These are phyloP conservation scores for Cyclotella sp. DNA, from an alignment of 108 stramenopile genomes.

Conservation along the genomic window DNA sequence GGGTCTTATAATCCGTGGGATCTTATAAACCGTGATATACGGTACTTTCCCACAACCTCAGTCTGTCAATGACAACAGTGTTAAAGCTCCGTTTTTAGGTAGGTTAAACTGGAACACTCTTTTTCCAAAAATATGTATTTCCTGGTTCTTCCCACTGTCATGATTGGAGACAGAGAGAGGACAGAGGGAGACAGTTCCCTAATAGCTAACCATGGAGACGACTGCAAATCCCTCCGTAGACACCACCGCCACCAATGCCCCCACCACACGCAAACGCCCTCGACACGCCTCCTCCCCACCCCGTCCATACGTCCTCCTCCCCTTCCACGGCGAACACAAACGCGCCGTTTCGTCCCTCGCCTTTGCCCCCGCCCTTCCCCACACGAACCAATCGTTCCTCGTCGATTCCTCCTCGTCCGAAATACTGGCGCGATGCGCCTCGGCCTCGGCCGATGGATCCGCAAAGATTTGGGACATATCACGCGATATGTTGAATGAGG, in stretches of 20 bases:
- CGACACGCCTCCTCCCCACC: background rate
- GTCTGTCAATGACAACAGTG: too few species aligned
- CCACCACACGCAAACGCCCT: slow-evolving; percentile 11
- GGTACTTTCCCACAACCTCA: too few species aligned
- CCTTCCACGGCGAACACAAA: slow-evolving; percentile 85
- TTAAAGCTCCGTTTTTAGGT: too few species aligned
- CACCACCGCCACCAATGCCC: background rate
- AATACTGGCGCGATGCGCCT: slow-evolving; percentile 62
- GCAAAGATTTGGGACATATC: slow-evolving; percentile 81
- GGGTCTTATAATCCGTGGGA: too few species aligned
- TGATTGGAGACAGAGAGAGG: too few species aligned
- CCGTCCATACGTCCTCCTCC: slow-evolving; percentile 56
- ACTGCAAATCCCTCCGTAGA: background rate
- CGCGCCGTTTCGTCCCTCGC: slow-evolving; percentile 77
- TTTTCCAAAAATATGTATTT: too few species aligned
- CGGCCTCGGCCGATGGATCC: slow-evolving; percentile 78
- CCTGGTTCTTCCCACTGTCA: too few species aligned
- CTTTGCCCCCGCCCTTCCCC: slow-evolving; percentile 63
- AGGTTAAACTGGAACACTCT: too few species aligned
- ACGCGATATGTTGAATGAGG: slow-evolving; percentile 9
- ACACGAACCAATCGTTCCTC: slow-evolving; percentile 6
- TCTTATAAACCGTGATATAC: too few species aligned
- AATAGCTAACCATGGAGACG: too few species aligned
- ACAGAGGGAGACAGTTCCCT: too few species aligned
- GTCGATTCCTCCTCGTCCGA: background rate